phyloP scores from a whole-genome alignment of 768 basidiomycete genomes.

The Psilocybe tampanensis region DNA sequence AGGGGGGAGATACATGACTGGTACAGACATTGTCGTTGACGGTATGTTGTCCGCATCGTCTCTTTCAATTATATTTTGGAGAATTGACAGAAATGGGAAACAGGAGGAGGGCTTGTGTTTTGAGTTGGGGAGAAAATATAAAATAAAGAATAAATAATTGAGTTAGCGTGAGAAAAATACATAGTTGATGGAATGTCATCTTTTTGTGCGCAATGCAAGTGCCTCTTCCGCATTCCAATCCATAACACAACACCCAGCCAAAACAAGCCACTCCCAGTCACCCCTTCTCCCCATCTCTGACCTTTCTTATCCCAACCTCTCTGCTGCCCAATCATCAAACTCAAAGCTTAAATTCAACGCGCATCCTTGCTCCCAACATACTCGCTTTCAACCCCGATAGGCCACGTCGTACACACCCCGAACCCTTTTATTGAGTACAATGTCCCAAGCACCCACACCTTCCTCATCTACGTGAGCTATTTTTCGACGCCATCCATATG shows the following conservation, averaged over 20 bases:
- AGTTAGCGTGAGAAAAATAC: neutral
- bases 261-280: too few relatives aligned
- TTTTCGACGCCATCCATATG: neutral
- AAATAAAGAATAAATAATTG: neutral
- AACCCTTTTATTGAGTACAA: constrained; percentile 9
- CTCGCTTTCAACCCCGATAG: neutral
- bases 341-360: neutral
- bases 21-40: constrained; percentile 42
- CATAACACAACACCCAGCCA: too few relatives aligned
- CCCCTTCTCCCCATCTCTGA: too few relatives aligned
- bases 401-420: constrained; percentile 18
- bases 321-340: too few relatives aligned
- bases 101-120: constrained; percentile 10
- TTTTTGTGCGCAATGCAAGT: too few relatives aligned
- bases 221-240: too few relatives aligned
- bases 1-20: constrained; percentile 46
- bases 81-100: too few relatives aligned
- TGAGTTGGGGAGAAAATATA: too few relatives aligned
- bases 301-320: too few relatives aligned
- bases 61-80: neutral
- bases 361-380: neutral
- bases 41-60: constrained; percentile 26
- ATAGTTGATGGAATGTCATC: too few relatives aligned
- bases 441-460: constrained; percentile 27
- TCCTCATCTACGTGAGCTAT: constrained; percentile 28